phyloP scores from a whole-genome alignment of 192 early-diverging fungal species.

The Radiomyces spectabilis region DNA sequence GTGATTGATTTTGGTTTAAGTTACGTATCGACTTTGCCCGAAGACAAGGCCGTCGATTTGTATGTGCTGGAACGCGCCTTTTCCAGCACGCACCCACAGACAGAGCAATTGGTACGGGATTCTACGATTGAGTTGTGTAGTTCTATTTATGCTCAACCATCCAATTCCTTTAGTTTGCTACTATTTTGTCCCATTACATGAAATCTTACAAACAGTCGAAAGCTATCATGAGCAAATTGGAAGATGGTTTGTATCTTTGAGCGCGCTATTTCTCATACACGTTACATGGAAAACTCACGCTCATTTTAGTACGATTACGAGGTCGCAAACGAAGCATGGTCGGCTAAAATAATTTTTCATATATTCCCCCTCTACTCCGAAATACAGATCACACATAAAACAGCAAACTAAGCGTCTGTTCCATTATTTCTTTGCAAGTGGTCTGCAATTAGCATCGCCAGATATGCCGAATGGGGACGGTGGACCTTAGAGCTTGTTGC shows the following conservation, averaged over 20 bases:
- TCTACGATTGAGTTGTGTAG: background rate
- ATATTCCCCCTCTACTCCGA: no score
- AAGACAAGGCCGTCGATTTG: slow-evolving; percentile 98
- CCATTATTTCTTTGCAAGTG: no score
- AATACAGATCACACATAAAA: no score
- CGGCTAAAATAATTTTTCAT: slow-evolving; percentile 25
- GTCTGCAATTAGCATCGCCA: no score
- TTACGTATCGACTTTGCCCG: slow-evolving; percentile 71
- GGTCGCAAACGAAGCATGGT: slow-evolving; percentile 80
- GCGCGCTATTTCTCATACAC: background rate
- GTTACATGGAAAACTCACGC: no score
- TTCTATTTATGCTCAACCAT: background rate
- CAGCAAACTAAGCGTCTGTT: no score
- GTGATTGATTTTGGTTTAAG: slow-evolving; percentile 97
- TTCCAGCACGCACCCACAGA: slow-evolving; percentile 85
- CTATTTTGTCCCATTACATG: slow-evolving; percentile 64
- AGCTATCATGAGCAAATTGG: slow-evolving; percentile 57
- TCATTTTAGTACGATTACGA: slow-evolving; percentile 68
- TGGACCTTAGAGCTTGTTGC: no score
- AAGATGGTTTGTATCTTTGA: slow-evolving; percentile 64
- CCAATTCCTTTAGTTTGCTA: slow-evolving; percentile 51
- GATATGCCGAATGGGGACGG: no score
- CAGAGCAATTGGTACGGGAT: slow-evolving; percentile 59
- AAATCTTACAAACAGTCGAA: slow-evolving; percentile 48
- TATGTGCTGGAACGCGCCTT: slow-evolving; percentile 97